Conservation (phyloP, 768 basidiomycete species). For the Coprinopsis strossmayeri region DNA sequence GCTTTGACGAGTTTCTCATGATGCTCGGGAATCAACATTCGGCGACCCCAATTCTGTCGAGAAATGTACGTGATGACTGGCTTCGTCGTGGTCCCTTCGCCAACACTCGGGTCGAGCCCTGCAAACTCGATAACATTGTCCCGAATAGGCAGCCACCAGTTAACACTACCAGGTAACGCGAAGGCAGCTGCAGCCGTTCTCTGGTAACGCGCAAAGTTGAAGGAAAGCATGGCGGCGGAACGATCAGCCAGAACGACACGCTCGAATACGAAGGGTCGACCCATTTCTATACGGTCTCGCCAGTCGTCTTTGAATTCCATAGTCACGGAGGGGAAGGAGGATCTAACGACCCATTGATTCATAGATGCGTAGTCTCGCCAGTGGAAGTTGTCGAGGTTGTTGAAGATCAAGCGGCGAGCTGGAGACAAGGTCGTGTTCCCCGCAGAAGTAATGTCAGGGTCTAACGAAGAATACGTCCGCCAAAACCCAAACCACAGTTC, state of each 20-base stretch:
- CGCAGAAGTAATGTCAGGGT: conserved; percentile 54
- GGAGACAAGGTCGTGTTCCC: conserved; percentile 72
- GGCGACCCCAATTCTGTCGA: conserved; percentile 80
- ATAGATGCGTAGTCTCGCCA: conserved; percentile 91
- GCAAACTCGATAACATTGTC: conserved; percentile 69
- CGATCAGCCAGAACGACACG: conserved; percentile 87
- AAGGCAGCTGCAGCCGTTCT: conserved; percentile 75
- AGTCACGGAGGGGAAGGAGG: conserved; percentile 71
- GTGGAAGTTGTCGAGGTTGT: conserved; percentile 62
- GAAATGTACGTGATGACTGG: conserved; percentile 93
- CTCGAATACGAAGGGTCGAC: conserved; percentile 70
- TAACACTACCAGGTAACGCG: conserved; percentile 59
- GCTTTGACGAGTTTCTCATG: conserved; percentile 77
- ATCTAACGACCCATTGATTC: conserved; percentile 83
- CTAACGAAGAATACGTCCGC: conserved; percentile 83
- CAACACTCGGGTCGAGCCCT: conserved; percentile 42
- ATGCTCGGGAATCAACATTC: conserved; percentile 70
- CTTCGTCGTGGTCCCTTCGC: conserved; percentile 38
- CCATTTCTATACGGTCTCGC: conserved; percentile 68
- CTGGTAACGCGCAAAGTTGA: conserved; percentile 60
- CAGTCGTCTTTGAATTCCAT: conserved; percentile 84
- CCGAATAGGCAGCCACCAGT: conserved; percentile 84
- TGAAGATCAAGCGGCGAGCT: conserved; percentile 70
- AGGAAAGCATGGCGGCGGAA: conserved; percentile 72
- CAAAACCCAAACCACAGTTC: conserved; percentile 91